Evolutionary conservation across 164 flowering plant genomes (phyloP).

Genomic region (Santalum album): DNA sequence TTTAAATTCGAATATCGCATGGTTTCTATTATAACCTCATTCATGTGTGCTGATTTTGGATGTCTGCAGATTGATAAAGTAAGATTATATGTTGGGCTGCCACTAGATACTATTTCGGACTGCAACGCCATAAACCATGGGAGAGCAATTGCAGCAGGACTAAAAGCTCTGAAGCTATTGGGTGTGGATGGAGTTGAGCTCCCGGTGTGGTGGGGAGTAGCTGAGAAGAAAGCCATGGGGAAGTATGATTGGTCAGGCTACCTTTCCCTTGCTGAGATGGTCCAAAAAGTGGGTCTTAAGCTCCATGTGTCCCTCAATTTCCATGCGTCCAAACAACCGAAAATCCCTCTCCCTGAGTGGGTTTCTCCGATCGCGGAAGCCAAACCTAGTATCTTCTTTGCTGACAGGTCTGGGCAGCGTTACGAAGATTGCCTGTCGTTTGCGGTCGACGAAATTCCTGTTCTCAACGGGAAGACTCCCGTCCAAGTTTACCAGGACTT

Average conservation of each 20-base stretch:
- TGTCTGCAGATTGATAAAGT: slow-evolving; percentile 29
- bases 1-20: too few species aligned
- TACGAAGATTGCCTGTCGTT: slow-evolving; percentile 65
- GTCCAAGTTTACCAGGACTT: slow-evolving; percentile 62
- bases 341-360: slow-evolving; percentile 71
- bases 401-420: slow-evolving; percentile 49
- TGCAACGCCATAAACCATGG: slow-evolving; percentile 49
- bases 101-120: slow-evolving; percentile 62
- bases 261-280: slow-evolving; percentile 70
- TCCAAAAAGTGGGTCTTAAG: slow-evolving; percentile 65
- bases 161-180: slow-evolving; percentile 79
- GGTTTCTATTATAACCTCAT: not conserved
- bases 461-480: slow-evolving; percentile 70
- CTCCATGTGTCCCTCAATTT: slow-evolving; percentile 72
- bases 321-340: slow-evolving; percentile 43
- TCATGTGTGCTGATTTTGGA: not conserved
- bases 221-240: slow-evolving; percentile 70
- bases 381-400: slow-evolving; percentile 49
- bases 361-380: slow-evolving; percentile 55
- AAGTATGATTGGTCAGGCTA: slow-evolving; percentile 76
- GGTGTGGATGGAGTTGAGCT: slow-evolving; percentile 94
- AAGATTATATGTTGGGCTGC: slow-evolving; percentile 69
- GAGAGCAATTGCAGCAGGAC: slow-evolving; percentile 68
- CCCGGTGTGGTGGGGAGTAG: slow-evolving; percentile 92
- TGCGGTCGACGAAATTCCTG: slow-evolving; percentile 68